Conservation (phyloP, 176 grass and related monocot genomes). For the Triticum urartu region DNA sequence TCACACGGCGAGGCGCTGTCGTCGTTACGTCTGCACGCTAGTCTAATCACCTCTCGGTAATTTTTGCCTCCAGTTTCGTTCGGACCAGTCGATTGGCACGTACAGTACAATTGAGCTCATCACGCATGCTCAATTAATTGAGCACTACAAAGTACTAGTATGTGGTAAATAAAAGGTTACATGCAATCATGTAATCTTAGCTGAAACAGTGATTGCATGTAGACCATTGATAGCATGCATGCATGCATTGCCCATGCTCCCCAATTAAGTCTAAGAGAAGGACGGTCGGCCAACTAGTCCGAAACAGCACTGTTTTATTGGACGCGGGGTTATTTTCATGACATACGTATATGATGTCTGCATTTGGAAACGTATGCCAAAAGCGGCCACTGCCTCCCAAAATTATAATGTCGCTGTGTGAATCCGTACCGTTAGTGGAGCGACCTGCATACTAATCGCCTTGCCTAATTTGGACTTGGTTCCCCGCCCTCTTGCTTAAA, state of each 20-base stretch:
- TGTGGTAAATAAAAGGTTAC: neutral
- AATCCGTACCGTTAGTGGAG: constrained; percentile 44
- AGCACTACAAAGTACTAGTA: too few relatives aligned
- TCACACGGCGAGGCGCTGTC: neutral
- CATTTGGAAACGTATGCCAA: neutral
- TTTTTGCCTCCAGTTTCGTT: neutral
- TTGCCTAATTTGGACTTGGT: constrained; percentile 29
- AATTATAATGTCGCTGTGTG: neutral
- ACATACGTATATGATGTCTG: neutral
- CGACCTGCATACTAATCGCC: constrained; percentile 11
- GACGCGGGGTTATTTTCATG: constrained; percentile 3
- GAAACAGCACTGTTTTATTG: constrained; percentile 1
- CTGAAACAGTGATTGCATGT: neutral
- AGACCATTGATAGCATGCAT: neutral
- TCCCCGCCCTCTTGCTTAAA: constrained; percentile 18
- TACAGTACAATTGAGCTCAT: constrained; percentile 8
- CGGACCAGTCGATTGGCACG: neutral
- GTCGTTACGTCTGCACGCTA: neutral
- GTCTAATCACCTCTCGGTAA: neutral
- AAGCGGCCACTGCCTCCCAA: neutral
- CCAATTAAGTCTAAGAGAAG: neutral
- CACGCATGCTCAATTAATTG: neutral
- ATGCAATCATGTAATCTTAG: neutral
- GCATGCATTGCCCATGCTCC: neutral
- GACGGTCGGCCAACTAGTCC: neutral